These are phyloP conservation scores for Tuber aestivum DNA, from an alignment of 495 filamentous ascomycete genomes.

Conservation along the genomic window DNA sequence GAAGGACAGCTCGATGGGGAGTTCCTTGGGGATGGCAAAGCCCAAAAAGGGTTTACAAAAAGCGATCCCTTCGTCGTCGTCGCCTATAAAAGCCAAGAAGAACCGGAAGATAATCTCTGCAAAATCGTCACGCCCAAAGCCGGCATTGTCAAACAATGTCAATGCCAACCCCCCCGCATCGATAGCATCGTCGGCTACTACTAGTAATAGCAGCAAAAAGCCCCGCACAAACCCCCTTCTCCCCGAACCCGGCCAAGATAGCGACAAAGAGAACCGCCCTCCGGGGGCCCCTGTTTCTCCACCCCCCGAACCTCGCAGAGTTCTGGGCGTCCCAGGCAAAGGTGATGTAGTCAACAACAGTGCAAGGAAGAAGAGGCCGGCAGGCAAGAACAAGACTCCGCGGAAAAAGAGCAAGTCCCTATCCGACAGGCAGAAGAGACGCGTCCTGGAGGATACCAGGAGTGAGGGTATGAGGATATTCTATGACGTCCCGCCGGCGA, in stretches of 20 bases:
- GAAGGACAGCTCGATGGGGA: background rate
- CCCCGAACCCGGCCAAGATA: constrained; percentile 31
- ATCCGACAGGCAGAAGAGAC: constrained; percentile 8
- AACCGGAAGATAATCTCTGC: constrained; percentile 25
- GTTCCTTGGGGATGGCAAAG: background rate
- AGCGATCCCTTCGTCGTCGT: constrained; percentile 13
- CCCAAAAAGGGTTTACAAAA: constrained; percentile 5
- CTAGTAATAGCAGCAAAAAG: background rate
- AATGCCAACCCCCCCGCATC: constrained; percentile 3
- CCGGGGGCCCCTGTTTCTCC: constrained; percentile 40
- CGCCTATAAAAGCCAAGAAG: constrained; percentile 30
- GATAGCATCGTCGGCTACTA: background rate
- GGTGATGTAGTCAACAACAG: constrained; percentile 13
- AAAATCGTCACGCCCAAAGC: constrained; percentile 28
- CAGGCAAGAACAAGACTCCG: constrained; percentile 7
- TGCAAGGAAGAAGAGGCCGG: constrained; percentile 3
- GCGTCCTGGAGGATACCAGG: constrained; percentile 15
- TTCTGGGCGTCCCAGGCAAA: constrained; percentile 23
- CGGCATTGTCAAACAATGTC: background rate
- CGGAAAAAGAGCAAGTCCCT: constrained; percentile 7
- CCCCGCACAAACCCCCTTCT: background rate
- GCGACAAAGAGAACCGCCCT: constrained; percentile 39
- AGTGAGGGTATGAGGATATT: constrained; percentile 8
- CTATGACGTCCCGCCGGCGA: constrained; percentile 6
- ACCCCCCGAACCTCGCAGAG: constrained; percentile 27